Evolutionary conservation across 805 yeast species (phyloP).

Genomic region (Cyberlindnera meyerae): DNA sequence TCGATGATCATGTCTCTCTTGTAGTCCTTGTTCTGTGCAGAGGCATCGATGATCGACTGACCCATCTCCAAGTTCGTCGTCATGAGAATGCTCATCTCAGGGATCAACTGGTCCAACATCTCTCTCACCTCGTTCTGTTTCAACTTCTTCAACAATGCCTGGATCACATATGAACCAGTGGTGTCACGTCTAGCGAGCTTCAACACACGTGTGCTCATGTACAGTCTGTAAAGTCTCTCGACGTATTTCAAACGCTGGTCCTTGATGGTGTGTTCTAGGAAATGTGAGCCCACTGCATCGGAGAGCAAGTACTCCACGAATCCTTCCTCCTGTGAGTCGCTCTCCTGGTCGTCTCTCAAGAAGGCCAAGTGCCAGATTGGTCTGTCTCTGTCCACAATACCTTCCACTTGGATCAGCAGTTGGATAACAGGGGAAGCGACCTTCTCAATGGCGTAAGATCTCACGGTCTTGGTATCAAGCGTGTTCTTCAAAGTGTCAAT

Average conservation of each 20-base stretch:
- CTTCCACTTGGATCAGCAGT: slow-evolving; percentile 72
- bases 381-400: slow-evolving; percentile 70
- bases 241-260: slow-evolving; percentile 63
- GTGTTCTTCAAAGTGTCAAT: slow-evolving; percentile 35
- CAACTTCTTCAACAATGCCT: slow-evolving; percentile 60
- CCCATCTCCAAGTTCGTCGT: slow-evolving; percentile 70
- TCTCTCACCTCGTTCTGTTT: slow-evolving; percentile 58
- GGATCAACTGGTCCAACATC: slow-evolving; percentile 60
- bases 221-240: slow-evolving; percentile 61
- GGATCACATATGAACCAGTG: slow-evolving; percentile 80
- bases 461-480: slow-evolving; percentile 42
- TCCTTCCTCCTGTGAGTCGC: slow-evolving; percentile 61
- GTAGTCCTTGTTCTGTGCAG: slow-evolving; percentile 52
- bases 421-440: slow-evolving; percentile 87
- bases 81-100: slow-evolving; percentile 56
- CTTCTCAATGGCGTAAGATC: slow-evolving; percentile 74
- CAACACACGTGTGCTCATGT: slow-evolving; percentile 69
- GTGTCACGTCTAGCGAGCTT: slow-evolving; percentile 76
- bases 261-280: slow-evolving; percentile 67
- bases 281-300: slow-evolving; percentile 92
- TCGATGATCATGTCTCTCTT: slow-evolving; percentile 54
- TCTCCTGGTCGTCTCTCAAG: slow-evolving; percentile 41
- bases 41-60: slow-evolving; percentile 60
- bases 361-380: slow-evolving; percentile 65
- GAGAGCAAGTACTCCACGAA: slow-evolving; percentile 80